Percentiles rank a stretch among this genome's conserved stretches.
Evolutionary conservation across 345 rosid species (phyloP).

Genomic region (Acer yangbiense): DNA sequence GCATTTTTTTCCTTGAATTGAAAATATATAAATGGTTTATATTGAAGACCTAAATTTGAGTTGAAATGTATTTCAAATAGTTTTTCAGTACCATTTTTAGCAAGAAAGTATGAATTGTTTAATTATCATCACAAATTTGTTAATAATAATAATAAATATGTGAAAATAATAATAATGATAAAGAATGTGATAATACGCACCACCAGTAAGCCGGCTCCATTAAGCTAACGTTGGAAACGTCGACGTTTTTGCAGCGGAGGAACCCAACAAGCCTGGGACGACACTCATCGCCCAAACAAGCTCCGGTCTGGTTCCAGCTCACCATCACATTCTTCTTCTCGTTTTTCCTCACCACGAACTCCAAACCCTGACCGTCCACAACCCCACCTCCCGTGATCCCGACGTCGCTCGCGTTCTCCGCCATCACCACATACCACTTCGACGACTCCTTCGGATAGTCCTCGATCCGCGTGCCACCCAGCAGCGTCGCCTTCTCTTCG

Average conservation of each 20-base stretch:
- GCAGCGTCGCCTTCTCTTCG: conserved; percentile 56
- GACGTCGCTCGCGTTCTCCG: conserved; percentile 71
- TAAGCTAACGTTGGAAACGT: conserved; percentile 64
- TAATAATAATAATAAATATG: too few relatives aligned
- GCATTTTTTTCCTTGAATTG: too few relatives aligned
- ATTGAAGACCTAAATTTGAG: too few relatives aligned
- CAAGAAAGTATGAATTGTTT: too few relatives aligned
- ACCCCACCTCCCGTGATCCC: conserved; percentile 91
- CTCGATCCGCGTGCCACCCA: conserved; percentile 65
- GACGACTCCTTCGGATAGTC: conserved; percentile 60
- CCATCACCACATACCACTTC: conserved; percentile 83
- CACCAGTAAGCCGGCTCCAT: conserved; percentile 95
- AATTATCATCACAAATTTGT: too few relatives aligned
- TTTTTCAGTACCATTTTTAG: too few relatives aligned
- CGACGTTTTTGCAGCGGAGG: conserved; percentile 60
- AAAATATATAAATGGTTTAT: too few relatives aligned
- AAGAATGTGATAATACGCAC: conserved; percentile 37
- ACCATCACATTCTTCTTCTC: conserved; percentile 90
- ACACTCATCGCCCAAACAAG: conserved; percentile 85
- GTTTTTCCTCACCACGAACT: conserved; percentile 63
- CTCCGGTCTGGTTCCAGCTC: conserved; percentile 87
- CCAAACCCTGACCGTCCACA: conserved; percentile 80
- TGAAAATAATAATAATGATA: too few relatives aligned
- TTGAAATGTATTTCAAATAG: too few relatives aligned
- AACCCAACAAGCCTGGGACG: conserved; percentile 85